Percentiles rank a stretch among this genome's conserved stretches.
Evolutionary conservation across 2,329 filamentous ascomycete genomes (phyloP).

Genomic region (Claviceps arundinis): DNA sequence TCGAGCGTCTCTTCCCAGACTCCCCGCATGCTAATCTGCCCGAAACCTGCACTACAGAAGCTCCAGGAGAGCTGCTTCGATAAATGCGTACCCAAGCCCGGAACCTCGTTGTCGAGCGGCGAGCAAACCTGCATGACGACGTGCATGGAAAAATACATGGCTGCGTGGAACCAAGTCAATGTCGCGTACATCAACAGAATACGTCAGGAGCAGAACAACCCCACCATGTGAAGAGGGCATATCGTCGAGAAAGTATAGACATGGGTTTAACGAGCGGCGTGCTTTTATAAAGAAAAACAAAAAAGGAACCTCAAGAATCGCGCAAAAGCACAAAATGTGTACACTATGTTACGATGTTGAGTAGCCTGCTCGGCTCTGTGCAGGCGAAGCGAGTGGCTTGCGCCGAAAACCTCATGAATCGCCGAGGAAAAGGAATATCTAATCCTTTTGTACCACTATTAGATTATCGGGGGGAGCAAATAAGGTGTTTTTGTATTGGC

Average conservation of each 20-base stretch:
- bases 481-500: too few species aligned
- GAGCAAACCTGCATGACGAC: conserved; percentile 59
- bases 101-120: conserved; percentile 48
- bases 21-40: conserved; percentile 4
- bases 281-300: background rate
- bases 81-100: conserved; percentile 60
- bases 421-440: background rate
- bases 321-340: background rate
- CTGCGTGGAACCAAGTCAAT: conserved; percentile 64
- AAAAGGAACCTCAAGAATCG: background rate
- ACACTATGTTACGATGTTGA: background rate
- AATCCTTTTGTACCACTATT: too few species aligned
- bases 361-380: background rate
- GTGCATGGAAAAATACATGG: conserved; percentile 80
- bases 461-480: too few species aligned
- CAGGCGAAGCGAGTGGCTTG: background rate
- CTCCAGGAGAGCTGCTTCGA: conserved; percentile 73
- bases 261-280: background rate
- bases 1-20: background rate
- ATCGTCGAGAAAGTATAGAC: background rate
- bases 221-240: background rate
- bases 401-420: background rate
- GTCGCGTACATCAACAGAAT: conserved; percentile 50
- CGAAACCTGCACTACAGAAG: conserved; percentile 37
- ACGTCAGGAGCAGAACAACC: conserved; percentile 40